Conservation (phyloP, 208 protist genomes). For the Trypanosoma platydactyli region DNA sequence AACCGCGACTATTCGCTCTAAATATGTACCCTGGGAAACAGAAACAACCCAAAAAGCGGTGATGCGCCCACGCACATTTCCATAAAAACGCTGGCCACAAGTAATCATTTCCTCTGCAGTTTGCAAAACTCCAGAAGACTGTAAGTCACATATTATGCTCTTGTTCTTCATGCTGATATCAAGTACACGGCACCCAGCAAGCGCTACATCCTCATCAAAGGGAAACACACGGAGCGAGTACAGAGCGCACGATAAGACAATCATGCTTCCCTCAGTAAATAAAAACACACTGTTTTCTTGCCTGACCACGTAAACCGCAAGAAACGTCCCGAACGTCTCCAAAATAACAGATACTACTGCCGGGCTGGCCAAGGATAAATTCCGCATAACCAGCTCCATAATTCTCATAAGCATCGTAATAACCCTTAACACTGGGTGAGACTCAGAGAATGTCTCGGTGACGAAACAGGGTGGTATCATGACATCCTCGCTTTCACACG, state of each 20-base stretch:
- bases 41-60: conserved; percentile 27
- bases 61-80: conserved; percentile 19
- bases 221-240: conserved; percentile 38
- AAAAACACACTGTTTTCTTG: conserved; percentile 32
- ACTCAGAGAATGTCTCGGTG: conserved; percentile 19
- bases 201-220: conserved; percentile 56
- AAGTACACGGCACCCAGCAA: conserved; percentile 54
- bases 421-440: conserved; percentile 31
- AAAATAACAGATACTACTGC: conserved; percentile 61
- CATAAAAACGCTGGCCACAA: conserved; percentile 21
- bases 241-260: conserved; percentile 50
- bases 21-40: conserved; percentile 6
- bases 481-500: conserved; percentile 65
- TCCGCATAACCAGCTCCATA: conserved; percentile 6
- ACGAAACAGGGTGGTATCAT: conserved; percentile 73
- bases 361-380: conserved; percentile 38
- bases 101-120: conserved; percentile 19
- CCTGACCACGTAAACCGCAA: conserved; percentile 57
- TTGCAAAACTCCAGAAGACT: conserved; percentile 9
- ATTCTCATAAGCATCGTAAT: conserved; percentile 18
- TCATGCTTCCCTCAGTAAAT: conserved; percentile 34
- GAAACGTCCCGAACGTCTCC: conserved; percentile 50
- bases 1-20: not conserved
- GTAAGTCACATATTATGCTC: conserved; percentile 8
- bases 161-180: conserved; percentile 50